Conservation (phyloP, 345 rosid species). For the Camelina sativa region DNA sequence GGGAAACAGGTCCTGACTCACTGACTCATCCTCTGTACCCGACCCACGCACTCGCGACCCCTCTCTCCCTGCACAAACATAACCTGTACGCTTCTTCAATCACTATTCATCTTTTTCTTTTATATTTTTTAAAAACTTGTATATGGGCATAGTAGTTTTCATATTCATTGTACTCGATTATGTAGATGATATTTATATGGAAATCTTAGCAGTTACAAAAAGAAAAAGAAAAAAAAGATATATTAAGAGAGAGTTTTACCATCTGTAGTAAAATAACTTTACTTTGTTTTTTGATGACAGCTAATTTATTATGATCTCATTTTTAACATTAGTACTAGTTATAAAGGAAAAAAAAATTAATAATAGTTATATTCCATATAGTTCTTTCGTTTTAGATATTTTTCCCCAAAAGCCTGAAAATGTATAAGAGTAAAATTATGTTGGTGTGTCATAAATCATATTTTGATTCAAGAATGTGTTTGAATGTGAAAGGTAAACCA, state of each 20-base stretch:
- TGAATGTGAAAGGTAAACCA: background rate
- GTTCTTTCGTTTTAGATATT: background rate
- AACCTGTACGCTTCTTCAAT: slow-evolving; percentile 29
- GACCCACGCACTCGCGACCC: slow-evolving; percentile 35
- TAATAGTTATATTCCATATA: background rate
- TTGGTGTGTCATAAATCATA: background rate
- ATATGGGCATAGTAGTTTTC: background rate
- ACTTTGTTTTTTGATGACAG: no score
- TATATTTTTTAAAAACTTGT: background rate
- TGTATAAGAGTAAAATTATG: background rate
- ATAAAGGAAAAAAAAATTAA: background rate
- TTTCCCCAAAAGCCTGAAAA: background rate
- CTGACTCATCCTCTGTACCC: slow-evolving; percentile 38
- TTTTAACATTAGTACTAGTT: background rate
- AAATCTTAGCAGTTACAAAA: background rate
- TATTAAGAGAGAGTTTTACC: background rate
- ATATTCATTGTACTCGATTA: slow-evolving; percentile 1
- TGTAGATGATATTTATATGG: background rate
- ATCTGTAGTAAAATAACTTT: background rate
- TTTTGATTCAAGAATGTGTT: background rate
- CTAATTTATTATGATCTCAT: no score
- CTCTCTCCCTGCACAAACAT: slow-evolving; percentile 35
- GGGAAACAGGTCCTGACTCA: slow-evolving; percentile 38
- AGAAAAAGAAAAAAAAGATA: background rate
- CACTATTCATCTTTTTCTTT: background rate